A percentile compares a stretch with the other conserved stretches of the same genome.
Conservation (phyloP, 163 green algal genomes). For the Coccomyxa subellipsoidea region DNA sequence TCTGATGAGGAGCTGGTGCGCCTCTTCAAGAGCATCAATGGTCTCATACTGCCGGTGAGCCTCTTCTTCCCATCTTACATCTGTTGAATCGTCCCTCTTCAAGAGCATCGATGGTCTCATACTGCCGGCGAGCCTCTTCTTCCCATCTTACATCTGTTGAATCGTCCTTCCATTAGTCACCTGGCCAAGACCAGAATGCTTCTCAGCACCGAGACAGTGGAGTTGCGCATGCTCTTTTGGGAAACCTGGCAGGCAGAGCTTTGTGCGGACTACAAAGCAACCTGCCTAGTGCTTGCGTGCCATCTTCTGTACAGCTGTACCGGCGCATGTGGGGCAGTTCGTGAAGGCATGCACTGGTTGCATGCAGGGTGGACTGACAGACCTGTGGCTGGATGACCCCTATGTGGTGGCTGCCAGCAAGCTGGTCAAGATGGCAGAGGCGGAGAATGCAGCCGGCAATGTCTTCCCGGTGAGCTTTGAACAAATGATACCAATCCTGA, state of each 20-base stretch:
- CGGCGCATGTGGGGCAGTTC: too few species aligned
- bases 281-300: not conserved
- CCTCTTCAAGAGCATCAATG: slow-evolving; percentile 68
- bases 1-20: slow-evolving; percentile 55
- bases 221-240: too few species aligned
- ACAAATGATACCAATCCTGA: too few species aligned
- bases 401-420: slow-evolving; percentile 80
- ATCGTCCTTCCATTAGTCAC: too few species aligned
- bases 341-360: not conserved
- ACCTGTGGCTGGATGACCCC: slow-evolving; percentile 76
- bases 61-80: not conserved
- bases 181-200: too few species aligned
- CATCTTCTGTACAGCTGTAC: too few species aligned
- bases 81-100: too few species aligned
- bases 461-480: slow-evolving; percentile 34
- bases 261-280: too few species aligned
- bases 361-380: slow-evolving; percentile 62
- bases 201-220: too few species aligned
- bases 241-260: too few species aligned
- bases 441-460: slow-evolving; percentile 63
- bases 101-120: slow-evolving; percentile 65
- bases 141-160: too few species aligned
- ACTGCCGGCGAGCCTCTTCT: slow-evolving; percentile 45
- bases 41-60: slow-evolving; percentile 60
- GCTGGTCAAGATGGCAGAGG: slow-evolving; percentile 74